phyloP scores from a whole-genome alignment of 306 rosid species.

The Vigna mungo region DNA sequence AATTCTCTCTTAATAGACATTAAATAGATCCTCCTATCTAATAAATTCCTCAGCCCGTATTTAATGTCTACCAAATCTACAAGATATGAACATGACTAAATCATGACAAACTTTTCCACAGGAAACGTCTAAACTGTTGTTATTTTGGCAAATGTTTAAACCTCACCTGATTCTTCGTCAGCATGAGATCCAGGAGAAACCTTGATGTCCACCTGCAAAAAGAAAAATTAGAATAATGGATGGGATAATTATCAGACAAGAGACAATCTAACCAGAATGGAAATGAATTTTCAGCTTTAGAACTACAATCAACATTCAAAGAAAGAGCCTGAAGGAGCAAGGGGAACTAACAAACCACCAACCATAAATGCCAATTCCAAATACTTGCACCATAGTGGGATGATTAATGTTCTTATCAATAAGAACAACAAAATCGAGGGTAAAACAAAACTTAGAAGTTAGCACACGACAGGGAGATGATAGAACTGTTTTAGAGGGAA shows the following conservation, averaged over 20 bases:
- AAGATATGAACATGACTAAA: not conserved
- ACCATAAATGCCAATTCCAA: not conserved
- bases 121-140: not conserved
- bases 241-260: constrained; percentile 26
- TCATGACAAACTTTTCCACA: not conserved
- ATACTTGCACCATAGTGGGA: not conserved
- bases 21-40: not conserved
- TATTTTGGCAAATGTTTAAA: constrained; percentile 20
- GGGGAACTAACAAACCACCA: constrained; percentile 13
- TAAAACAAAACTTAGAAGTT: not conserved
- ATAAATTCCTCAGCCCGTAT: not conserved
- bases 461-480: not conserved
- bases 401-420: not conserved
- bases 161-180: constrained; percentile 83
- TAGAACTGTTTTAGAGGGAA: not conserved
- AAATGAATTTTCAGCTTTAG: constrained; percentile 17
- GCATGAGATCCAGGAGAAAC: constrained; percentile 98
- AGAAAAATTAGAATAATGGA: constrained; percentile 37
- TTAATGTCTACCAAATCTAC: constrained; percentile 4
- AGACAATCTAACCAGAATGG: constrained; percentile 18
- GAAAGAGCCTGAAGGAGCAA: constrained; percentile 1
- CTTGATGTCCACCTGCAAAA: constrained; percentile 89
- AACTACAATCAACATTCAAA: constrained; percentile 12
- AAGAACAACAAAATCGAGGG: not conserved
- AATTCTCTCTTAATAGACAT: not conserved